These are phyloP conservation scores for Eimeria brunetti DNA, from an alignment of 169 alveolate genomes.

Conservation along the genomic window DNA sequence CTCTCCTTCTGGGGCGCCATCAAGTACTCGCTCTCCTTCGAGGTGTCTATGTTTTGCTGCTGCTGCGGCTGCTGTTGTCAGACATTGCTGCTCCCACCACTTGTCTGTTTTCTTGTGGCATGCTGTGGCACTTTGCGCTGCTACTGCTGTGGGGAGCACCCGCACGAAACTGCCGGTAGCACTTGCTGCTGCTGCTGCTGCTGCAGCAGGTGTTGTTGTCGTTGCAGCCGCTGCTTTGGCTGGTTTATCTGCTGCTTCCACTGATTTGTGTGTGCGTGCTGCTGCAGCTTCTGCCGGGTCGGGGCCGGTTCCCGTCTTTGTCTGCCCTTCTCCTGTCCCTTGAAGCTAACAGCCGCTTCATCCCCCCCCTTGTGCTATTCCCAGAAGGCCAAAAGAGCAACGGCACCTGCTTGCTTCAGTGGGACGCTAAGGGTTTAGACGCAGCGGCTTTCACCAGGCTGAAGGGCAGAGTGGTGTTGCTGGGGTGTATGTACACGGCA, in stretches of 20 bases:
- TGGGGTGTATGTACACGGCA: constrained; percentile 72
- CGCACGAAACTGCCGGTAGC: background rate
- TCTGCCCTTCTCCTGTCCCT: constrained; percentile 67
- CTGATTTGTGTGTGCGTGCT: background rate
- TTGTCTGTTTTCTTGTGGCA: background rate
- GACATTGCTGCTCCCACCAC: background rate
- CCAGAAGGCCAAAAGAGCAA: constrained; percentile 82
- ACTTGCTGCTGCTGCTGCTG: background rate
- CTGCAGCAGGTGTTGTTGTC: background rate
- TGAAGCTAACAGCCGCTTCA: constrained; percentile 50
- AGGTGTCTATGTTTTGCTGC: constrained; percentile 43
- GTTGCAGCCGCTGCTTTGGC: background rate
- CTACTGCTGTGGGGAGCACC: background rate
- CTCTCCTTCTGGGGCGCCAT: constrained; percentile 54
- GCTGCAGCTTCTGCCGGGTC: constrained; percentile 80
- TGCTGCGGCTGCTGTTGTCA: background rate
- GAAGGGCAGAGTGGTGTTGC: constrained; percentile 67
- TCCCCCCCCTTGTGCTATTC: constrained; percentile 68
- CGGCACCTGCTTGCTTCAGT: constrained; percentile 74
- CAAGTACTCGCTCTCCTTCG: constrained; percentile 61
- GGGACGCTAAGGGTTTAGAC: constrained; percentile 67
- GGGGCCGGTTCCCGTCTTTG: constrained; percentile 51
- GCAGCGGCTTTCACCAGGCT: constrained; percentile 67
- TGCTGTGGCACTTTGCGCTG: background rate
- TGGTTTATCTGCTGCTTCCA: background rate